A percentile compares a stretch with the other conserved stretches of the same genome.
Conservation (phyloP, 768 basidiomycete genomes). For the Dacryopinax primogenitus region DNA sequence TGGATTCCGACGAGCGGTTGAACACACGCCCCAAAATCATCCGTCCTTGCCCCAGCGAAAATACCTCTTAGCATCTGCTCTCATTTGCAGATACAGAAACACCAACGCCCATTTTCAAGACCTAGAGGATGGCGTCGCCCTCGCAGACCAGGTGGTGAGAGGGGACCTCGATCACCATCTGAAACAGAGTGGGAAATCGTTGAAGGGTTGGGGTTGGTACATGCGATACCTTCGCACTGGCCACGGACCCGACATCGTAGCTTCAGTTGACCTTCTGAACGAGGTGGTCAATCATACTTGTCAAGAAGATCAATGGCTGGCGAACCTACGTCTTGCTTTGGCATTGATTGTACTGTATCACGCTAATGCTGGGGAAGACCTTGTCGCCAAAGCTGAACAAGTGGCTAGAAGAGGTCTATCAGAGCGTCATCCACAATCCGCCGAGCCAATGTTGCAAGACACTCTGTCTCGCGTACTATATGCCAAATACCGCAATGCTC, state of each 20-base stretch:
- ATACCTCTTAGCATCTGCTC: background rate
- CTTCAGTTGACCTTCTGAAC: background rate
- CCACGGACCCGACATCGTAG: background rate
- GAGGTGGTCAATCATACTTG: background rate
- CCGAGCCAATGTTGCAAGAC: conserved; percentile 4
- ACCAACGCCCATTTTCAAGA: background rate
- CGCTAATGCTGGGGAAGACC: background rate
- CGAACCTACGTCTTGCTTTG: background rate
- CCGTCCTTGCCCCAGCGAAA: background rate
- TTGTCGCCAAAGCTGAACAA: background rate
- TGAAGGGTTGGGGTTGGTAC: background rate
- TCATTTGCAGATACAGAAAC: background rate
- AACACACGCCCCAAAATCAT: background rate
- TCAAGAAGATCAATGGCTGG: background rate
- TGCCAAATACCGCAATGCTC: conserved; percentile 3
- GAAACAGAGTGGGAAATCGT: background rate
- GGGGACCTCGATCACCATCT: background rate
- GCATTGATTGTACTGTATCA: background rate
- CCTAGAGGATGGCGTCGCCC: background rate
- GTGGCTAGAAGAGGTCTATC: background rate
- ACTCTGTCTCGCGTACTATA: background rate
- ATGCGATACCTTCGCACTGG: background rate
- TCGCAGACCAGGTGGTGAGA: background rate
- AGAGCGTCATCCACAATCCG: background rate
- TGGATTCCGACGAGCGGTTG: background rate